Evolutionary conservation across 441 rosid species (phyloP), one percentile per base, ranked within the genome.

Genomic region (Bocquillonia castaneifolia): DNA sequence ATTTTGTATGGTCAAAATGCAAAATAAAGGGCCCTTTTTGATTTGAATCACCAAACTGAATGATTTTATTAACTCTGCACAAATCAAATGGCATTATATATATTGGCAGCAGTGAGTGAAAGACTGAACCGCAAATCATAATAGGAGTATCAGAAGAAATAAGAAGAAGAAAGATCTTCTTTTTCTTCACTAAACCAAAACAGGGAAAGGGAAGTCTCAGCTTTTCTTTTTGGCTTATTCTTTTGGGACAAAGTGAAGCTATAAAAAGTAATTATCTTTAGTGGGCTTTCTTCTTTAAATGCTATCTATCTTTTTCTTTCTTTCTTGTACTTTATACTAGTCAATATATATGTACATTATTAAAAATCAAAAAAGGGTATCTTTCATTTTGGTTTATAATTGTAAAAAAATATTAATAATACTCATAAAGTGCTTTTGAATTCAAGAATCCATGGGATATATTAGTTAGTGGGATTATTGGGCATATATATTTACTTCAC

Each of bases 131-230:
- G 63, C 76, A 69, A 73, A 76, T 78, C 73, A 70, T 58, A n/a
- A n/a, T n/a, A n/a, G n/a, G n/a, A n/a, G n/a, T n/a, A n/a, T n/a
- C n/a, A n/a, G n/a, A n/a, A n/a, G 10, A 1, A 45, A 45, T 45
- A 45, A n/a, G 51, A 45, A 64, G 72, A 63, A 73, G 69, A 78
- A 77, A 47, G 62, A 74, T 77, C 71, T 45, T 45, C 22, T 45
- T 18, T 14, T 45, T 45, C 51, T 83, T 76, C 75, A 72, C 63
- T 68, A 52, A 64, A 62, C 80, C 62, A 4, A 44, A 69, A 59
- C 63, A 61, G 63, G 50, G 75, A 64, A 74, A 72, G 72, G 64
- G 72, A 69, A 74, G 78, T 50, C 66, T 75, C 77, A 63, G 74
- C 76, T 42, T 63, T 72, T 74, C 56, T 65, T 62, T 75, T 74